phyloP scores from a whole-genome alignment of 2,329 filamentous ascomycete species.

The Lithohypha guttulata region DNA sequence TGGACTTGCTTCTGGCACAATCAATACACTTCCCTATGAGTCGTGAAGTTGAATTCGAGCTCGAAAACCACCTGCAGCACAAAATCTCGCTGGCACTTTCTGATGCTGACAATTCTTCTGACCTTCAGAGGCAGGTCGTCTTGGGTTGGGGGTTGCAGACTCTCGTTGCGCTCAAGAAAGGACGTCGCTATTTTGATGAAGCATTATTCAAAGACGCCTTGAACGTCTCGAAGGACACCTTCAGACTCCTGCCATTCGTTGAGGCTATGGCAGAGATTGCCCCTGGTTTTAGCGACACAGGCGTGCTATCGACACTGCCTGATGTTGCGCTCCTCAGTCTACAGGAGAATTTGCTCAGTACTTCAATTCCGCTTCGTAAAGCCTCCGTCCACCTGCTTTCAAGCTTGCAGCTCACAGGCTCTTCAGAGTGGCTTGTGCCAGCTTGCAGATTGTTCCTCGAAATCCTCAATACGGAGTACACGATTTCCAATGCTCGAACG shows the following conservation, averaged over 20 bases:
- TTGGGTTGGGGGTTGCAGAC: constrained; percentile 6
- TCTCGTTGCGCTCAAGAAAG: neutral
- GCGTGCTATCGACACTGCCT: neutral
- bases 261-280: constrained; percentile 38
- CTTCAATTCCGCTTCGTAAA: constrained; percentile 63
- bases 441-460: constrained; percentile 58
- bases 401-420: constrained; percentile 47
- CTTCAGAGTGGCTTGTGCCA: constrained; percentile 34
- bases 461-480: constrained; percentile 69
- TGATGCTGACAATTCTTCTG: neutral
- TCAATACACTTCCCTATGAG: constrained; percentile 7
- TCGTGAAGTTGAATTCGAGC: too few relatives aligned
- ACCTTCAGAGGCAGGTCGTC: too few relatives aligned
- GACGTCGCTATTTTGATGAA: neutral
- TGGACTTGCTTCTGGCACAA: neutral
- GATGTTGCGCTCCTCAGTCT: constrained; percentile 37
- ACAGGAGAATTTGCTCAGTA: constrained; percentile 61
- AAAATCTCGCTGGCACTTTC: neutral
- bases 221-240: neutral
- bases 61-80: too few relatives aligned
- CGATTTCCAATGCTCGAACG: constrained; percentile 61
- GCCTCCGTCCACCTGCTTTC: constrained; percentile 63
- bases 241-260: constrained; percentile 53
- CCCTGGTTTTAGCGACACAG: constrained; percentile 8
- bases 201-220: neutral